These are phyloP conservation scores for Zopfochytrium polystomum DNA, from an alignment of 371 early-diverging fungal species.

Conservation along the genomic window DNA sequence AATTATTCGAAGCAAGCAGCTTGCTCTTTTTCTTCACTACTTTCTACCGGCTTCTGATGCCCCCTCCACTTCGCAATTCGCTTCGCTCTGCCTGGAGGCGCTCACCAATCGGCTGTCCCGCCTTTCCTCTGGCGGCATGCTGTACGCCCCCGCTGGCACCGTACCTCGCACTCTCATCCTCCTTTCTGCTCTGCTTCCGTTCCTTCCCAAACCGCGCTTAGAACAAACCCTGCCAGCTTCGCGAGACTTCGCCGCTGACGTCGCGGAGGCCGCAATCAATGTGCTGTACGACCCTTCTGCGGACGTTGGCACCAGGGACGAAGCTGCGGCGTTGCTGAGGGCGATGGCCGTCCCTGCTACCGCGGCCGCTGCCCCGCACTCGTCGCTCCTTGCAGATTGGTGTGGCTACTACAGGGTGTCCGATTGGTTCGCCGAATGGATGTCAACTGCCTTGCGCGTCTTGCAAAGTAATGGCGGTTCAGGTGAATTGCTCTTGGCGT, in stretches of 20 bases:
- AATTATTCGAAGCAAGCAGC: not conserved
- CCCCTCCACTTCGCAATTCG: no score
- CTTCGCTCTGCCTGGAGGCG: no score
- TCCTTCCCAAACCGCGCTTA: not conserved
- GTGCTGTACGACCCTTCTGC: not conserved
- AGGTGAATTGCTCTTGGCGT: no score
- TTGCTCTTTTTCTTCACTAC: not conserved
- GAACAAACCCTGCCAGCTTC: not conserved
- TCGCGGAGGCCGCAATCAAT: not conserved
- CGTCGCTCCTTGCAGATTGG: no score
- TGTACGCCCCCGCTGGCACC: constrained; percentile 12
- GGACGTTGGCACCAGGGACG: no score
- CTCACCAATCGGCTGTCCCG: constrained; percentile 2
- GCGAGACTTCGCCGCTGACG: not conserved
- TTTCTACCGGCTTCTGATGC: not conserved
- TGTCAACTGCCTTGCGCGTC: no score
- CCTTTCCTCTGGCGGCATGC: constrained; percentile 1
- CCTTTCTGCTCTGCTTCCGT: not conserved
- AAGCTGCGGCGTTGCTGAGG: no score
- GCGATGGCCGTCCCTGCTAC: no score
- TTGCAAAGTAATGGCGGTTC: no score
- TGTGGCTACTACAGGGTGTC: no score
- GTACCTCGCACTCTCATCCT: constrained; percentile 2
- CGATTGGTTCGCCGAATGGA: no score
- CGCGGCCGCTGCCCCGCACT: no score